phyloP scores from a whole-genome alignment of 2,329 filamentous ascomycete genomes.

The Botrytis galanthina region DNA sequence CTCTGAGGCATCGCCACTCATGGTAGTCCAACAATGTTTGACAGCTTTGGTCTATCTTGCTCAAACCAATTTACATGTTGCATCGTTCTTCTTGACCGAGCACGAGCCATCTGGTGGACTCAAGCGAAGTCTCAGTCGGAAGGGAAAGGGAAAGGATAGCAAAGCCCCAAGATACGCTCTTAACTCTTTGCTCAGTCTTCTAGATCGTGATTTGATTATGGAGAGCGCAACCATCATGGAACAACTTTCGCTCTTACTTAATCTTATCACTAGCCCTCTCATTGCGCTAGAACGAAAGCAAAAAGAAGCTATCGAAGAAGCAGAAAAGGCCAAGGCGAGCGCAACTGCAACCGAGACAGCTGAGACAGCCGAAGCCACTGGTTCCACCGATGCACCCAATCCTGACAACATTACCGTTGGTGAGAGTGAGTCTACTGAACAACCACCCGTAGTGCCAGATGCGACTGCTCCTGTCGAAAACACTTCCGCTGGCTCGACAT shows the following conservation, averaged over 20 bases:
- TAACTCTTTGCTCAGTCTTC: constrained; percentile 81
- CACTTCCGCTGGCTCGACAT: neutral
- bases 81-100: constrained; percentile 90
- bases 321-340: constrained; percentile 43
- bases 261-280: constrained; percentile 83
- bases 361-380: constrained; percentile 29
- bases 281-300: constrained; percentile 79
- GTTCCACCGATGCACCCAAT: neutral
- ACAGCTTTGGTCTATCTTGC: constrained; percentile 81
- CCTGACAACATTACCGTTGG: constrained; percentile 25
- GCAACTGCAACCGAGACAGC: constrained; percentile 25
- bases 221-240: constrained; percentile 98
- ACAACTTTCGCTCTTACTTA: constrained; percentile 80
- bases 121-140: constrained; percentile 74
- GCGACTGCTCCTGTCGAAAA: neutral
- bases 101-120: constrained; percentile 78
- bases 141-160: constrained; percentile 83
- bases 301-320: constrained; percentile 62
- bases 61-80: constrained; percentile 79
- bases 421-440: constrained; percentile 1
- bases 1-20: constrained; percentile 86
- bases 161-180: constrained; percentile 86
- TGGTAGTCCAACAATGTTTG: constrained; percentile 95
- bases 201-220: constrained; percentile 93
- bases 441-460: neutral